These are phyloP conservation scores for Neoboletus brunneissimus DNA, from an alignment of 768 basidiomycete genomes.

Conservation along the genomic window DNA sequence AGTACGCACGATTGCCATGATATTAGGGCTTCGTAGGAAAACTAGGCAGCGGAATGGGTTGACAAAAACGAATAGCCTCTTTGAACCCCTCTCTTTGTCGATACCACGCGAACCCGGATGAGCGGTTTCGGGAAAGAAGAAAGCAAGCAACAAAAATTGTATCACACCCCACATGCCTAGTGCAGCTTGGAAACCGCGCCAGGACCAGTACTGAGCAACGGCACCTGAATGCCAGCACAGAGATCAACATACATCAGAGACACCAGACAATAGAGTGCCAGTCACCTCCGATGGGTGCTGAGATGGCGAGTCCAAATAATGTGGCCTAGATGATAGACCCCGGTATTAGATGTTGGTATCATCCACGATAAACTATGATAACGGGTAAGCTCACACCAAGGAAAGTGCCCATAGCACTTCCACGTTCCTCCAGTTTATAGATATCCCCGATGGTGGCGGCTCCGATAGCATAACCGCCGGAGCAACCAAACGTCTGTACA, in stretches of 20 bases:
- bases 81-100: constrained; percentile 38
- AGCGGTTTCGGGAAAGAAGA: constrained; percentile 65
- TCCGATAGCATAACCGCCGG: constrained; percentile 54
- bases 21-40: constrained; percentile 58
- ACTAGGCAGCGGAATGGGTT: constrained; percentile 57
- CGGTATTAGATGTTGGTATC: too few species aligned
- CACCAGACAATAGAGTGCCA: not conserved
- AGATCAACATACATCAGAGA: not conserved
- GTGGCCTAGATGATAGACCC: constrained; percentile 34
- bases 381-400: constrained; percentile 39
- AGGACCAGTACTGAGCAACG: constrained; percentile 59
- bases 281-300: constrained; percentile 56
- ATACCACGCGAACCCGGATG: constrained; percentile 57
- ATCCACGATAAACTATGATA: not conserved
- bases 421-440: constrained; percentile 60
- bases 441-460: constrained; percentile 65
- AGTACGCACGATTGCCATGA: constrained; percentile 49
- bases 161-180: constrained; percentile 42
- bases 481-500: constrained; percentile 63
- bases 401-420: constrained; percentile 58
- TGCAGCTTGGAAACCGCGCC: constrained; percentile 56
- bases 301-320: constrained; percentile 59
- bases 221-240: constrained; percentile 33
- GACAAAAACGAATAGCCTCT: constrained; percentile 41
- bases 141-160: constrained; percentile 38